Evolutionary conservation across 208 protist species (phyloP).

Genomic region (Porcisia hertigi): DNA sequence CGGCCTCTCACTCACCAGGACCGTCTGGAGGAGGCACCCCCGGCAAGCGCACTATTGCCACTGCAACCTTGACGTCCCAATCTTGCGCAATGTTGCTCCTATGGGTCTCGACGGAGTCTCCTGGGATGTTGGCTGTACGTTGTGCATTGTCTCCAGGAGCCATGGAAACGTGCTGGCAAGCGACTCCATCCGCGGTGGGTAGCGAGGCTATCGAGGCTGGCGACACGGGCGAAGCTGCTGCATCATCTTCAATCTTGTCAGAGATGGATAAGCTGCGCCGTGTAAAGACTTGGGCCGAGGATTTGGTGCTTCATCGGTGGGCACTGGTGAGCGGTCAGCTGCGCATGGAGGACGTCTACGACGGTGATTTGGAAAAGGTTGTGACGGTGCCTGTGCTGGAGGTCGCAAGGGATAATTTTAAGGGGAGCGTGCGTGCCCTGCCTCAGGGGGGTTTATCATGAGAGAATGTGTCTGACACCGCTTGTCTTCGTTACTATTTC

Average conservation of each 20-base stretch:
- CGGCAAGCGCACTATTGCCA: constrained; percentile 10
- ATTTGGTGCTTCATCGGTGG: constrained; percentile 23
- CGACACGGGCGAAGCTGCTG: background rate
- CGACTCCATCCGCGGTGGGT: background rate
- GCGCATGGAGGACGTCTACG: constrained; percentile 50
- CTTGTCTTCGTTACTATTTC: background rate
- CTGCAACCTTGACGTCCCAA: background rate
- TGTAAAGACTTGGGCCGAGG: constrained; percentile 22
- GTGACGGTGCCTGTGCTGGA: constrained; percentile 51
- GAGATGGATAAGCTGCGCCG: constrained; percentile 11
- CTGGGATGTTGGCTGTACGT: constrained; percentile 36
- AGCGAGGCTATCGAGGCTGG: background rate
- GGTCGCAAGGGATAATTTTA: constrained; percentile 34
- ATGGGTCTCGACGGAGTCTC: constrained; percentile 34
- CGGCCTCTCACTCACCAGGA: constrained; percentile 15
- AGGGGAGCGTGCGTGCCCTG: constrained; percentile 10
- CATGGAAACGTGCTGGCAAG: constrained; percentile 17
- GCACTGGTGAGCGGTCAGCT: constrained; percentile 59
- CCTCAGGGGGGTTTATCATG: background rate
- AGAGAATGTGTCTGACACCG: background rate
- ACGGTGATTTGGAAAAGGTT: constrained; percentile 33
- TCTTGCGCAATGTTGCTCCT: constrained; percentile 37
- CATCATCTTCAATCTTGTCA: background rate
- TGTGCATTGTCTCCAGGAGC: constrained; percentile 34
- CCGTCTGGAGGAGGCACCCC: background rate